Evolutionary conservation across 352 stramenopile genomes (phyloP), one percentile per base, ranked within the genome.

Genomic region (Phytophthora pistaciae): DNA sequence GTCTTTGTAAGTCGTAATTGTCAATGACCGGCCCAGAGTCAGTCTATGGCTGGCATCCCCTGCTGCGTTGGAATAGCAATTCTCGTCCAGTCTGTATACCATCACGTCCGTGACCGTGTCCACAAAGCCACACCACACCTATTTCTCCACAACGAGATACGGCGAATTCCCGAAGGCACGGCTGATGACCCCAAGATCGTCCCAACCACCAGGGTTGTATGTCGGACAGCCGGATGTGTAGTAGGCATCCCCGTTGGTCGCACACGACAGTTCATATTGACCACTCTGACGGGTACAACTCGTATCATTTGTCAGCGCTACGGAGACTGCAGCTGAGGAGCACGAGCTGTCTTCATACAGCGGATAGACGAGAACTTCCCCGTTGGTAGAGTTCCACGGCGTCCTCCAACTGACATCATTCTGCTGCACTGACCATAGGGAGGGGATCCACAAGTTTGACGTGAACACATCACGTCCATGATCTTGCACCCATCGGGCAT

Each of bases 131-230:
- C 42, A 49, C 42, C 42, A 49, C 42, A 23, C 42, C n/a, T 57
- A 68, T 16, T 48, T 60, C 40, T 68, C 50, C 46, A 62, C 40
- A 13, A 60, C 5, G 18, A 68, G 29, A 50, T 57, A 57, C 13
- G 58, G 58, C 46, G 9, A 48, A 16, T 25, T 9, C 3, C 52
- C 61, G 36, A 68, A 68, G 1, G 61, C 23, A 20, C 48, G n/a
- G 11, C 18, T 55, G 18, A 61, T 55, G 8, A 68, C 38, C 18
- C 61, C 50, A 29, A 60, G 33, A 31, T 68, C 52, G 13, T 68
- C 52, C 27, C 29, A 65, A 16, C 42, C 44, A 1, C 46, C 52
- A 8, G 9, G 0, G 9, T 16, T 33, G 20, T 60, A 67, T 18
- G 56, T n/a, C 21, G 50, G 60, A 5, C 60, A 66, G 1, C 60